These are phyloP conservation scores for Aureobasidium melanogenum DNA, from an alignment of 2,329 filamentous ascomycete species.

Conservation along the genomic window DNA sequence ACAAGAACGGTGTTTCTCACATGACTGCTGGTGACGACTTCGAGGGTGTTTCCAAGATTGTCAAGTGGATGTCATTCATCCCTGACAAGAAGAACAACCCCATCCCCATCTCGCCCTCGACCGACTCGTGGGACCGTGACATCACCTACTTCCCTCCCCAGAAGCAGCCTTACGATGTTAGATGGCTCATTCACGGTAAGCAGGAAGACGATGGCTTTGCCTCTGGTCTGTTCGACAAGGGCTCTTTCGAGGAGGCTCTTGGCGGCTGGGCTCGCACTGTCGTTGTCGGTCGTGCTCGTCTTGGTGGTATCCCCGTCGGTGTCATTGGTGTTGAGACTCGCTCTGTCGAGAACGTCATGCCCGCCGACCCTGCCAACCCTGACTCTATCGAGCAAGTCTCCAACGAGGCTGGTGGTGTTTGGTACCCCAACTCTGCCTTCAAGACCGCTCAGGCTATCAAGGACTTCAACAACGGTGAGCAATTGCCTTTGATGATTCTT, in stretches of 20 bases:
- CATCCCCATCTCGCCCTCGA: conserved; percentile 79
- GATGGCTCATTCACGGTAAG: conserved; percentile 86
- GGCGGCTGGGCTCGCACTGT: conserved; percentile 96
- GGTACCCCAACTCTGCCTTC: conserved; percentile 99
- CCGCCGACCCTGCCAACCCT: conserved; percentile 93
- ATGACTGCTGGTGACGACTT: conserved; percentile 98
- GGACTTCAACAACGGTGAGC: conserved; percentile 98
- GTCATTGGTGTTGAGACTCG: conserved; percentile 96
- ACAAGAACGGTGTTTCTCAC: conserved; percentile 98
- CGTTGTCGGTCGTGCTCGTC: conserved; percentile 88
- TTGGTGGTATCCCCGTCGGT: conserved; percentile 96
- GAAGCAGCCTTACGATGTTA: conserved; percentile 83
- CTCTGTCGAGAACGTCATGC: conserved; percentile 91
- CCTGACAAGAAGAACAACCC: conserved; percentile 91
- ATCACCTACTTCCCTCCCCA: conserved; percentile 70
- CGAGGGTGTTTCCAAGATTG: conserved; percentile 93
- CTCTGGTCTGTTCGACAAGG: conserved; percentile 88
- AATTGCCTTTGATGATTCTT: conserved; percentile 96
- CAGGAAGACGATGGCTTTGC: conserved; percentile 79
- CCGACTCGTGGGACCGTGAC: conserved; percentile 88
- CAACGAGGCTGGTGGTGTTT: conserved; percentile 95
- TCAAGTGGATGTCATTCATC: conserved; percentile 95
- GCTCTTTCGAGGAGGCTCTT: conserved; percentile 92
- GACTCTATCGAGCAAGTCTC: conserved; percentile 94
- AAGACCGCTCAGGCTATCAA: conserved; percentile 98